Base-by-base conservation (phyloP, 768 basidiomycete genomes). In the Nidularia sp. region DNA sequence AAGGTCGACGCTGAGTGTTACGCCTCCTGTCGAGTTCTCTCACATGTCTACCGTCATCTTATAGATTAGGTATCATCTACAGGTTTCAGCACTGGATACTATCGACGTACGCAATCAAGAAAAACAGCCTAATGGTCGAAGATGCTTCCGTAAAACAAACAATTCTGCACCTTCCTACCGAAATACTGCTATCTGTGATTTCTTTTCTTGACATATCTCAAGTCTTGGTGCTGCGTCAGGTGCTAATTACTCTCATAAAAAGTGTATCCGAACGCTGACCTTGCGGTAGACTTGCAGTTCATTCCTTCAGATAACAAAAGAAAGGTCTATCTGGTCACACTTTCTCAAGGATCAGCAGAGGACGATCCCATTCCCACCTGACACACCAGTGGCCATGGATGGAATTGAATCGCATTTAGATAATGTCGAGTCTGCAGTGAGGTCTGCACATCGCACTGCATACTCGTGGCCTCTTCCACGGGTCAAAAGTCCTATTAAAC, bases 241-340 rank as follows among this genome's bases (percentile, higher is more conserved):
- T 51, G 45, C 42, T 13, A 13, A 49, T 18, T 15, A 43, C 5
- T n/a, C 34, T 10, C 33, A 10, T 22, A n/a, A 43, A 22, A 10
- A 7, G 6, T 34, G 8, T 51, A 29, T 29, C 43, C 32, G n/a
- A 45, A 25, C 42, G 2, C 42, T 18, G 29, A 51, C 3, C 6
- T 43, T 39, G 15, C 13, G 4, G 13, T 45, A 63, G 62, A 64
- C 60, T 48, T 64, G 62, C 52, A 58, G 49, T 32, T 48, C 48
- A 32, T 43, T 61, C 9, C 49, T 12, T 31, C 49, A 57, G 34
- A 31, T 50, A 5, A 56, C 59, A 2, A 47, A 56, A 29, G 58
- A 61, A 22, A 53, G 54, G 10, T 47, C 52, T 4, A 49, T 64
- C 22, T 64, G 62, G 62, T 54, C 58, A 35, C 45, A 50, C 6